Conservation (phyloP, 345 rosid species). For the Arabis hirsuta region DNA sequence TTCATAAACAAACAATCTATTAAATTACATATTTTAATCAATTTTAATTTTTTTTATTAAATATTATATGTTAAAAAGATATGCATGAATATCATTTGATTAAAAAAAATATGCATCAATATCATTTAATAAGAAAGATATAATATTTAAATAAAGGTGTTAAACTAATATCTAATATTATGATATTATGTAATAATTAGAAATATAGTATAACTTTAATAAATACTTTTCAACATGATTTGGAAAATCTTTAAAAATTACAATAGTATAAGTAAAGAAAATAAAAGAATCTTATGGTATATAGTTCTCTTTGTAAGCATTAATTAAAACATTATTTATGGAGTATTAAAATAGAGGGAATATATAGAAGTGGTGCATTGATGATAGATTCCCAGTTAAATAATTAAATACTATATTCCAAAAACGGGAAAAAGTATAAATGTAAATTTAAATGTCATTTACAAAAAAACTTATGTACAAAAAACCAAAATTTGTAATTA, state of each 20-base stretch:
- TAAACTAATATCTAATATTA: not conserved
- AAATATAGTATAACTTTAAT: not conserved
- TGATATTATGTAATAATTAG: not conserved
- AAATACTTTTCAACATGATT: not conserved
- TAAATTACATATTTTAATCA: not conserved
- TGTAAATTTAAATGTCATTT: not conserved
- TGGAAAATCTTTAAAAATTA: not conserved
- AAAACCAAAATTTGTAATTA: slow-evolving; percentile 1
- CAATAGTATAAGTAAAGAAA: not conserved
- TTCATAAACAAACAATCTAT: not conserved
- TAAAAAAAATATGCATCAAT: no score
- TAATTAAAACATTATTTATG: not conserved
- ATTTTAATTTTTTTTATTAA: no score
- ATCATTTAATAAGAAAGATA: no score
- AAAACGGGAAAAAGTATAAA: not conserved
- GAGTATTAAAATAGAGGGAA: not conserved
- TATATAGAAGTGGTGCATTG: not conserved
- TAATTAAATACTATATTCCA: not conserved
- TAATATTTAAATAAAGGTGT: no score
- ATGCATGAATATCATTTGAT: no score
- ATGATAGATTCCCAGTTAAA: slow-evolving; percentile 1
- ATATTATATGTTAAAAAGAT: no score
- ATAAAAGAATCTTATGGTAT: no score
- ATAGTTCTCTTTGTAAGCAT: not conserved
- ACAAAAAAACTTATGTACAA: slow-evolving; percentile 1